Evolutionary conservation across 1,284 basidiomycete species (phyloP), one percentile per base, ranked within the genome.

Genomic region (Leccinum griseonigrum): DNA sequence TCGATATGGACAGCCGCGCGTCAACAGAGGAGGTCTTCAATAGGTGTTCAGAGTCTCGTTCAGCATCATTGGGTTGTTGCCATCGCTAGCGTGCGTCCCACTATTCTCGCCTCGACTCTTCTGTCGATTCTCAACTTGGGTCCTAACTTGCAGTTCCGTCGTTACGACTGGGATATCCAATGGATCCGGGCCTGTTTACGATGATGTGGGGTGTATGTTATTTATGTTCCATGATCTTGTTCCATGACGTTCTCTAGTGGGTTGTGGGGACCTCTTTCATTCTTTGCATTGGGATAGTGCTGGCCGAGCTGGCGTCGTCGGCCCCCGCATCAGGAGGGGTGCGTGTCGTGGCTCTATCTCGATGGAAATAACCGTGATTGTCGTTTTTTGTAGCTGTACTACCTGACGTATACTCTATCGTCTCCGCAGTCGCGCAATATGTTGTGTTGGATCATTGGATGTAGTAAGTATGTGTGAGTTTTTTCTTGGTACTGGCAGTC

Each of bases 271-370:
- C 81, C 56, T 64, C 83, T 54, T 86, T 88, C 68, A 81, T 89
- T 59, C 64, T 85, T 5, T 80, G 82, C 48, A 83, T 92, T 26
- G 89, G 85, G 0, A 75, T 91, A 63, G 78, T 87, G 3, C 83
- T 93, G 78, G 90, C 82, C 1, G 90, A 92, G 66, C 78, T 91
- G 6, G 88, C 83, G 0, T 89, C 86, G 11, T 85, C 88, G 4
- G 89, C 88, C n/a, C 87, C 87, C 4, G 83, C 90, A 34, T 80
- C 76, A 6, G 79, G 78, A 18, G 79, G 79, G 29, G 70, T 70
- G 48, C 31, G 65, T 53, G 3, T 31, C 28, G 9, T 32, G 52
- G 10, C n/a, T 53, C n/a, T 18, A 18, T n/a, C 22, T 32, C 29
- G n/a, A 32, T 2, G 31, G 6, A 18, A 4, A 18, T 31, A 6